Evolutionary conservation across 208 protist species (phyloP).

Genomic region (Trypanosoma brucei): DNA sequence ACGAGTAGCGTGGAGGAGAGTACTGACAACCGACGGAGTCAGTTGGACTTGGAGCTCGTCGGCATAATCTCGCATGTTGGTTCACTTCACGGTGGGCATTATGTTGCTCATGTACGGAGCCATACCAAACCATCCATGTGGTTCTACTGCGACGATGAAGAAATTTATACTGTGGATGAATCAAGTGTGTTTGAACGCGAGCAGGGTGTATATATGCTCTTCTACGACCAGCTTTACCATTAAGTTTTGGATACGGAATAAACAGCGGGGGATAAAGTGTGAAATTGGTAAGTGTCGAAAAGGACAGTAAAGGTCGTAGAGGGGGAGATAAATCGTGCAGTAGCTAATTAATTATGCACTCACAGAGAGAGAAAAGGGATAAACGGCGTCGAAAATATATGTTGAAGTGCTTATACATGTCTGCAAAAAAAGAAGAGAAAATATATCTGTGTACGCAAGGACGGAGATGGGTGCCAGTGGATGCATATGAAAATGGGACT

Average conservation of each 20-base stretch:
- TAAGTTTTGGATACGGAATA: background rate
- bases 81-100: constrained; percentile 81
- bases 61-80: constrained; percentile 83
- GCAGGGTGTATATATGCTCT: constrained; percentile 73
- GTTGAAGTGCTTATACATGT: no score
- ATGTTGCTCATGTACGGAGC: constrained; percentile 80
- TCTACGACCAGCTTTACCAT: constrained; percentile 50
- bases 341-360: no score
- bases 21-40: background rate
- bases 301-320: no score
- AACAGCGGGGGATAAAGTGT: background rate
- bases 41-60: constrained; percentile 52
- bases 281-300: no score
- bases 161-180: constrained; percentile 68
- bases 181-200: constrained; percentile 40
- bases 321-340: no score
- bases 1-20: no score
- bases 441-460: no score
- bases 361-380: no score
- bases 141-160: constrained; percentile 87
- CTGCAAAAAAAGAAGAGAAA: no score
- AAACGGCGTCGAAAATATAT: no score
- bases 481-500: no score
- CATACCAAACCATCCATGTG: constrained; percentile 44
- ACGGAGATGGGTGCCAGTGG: no score